Base-by-base conservation (phyloP, 2,329 filamentous ascomycete species). In the Ascochyta koolunga region DNA sequence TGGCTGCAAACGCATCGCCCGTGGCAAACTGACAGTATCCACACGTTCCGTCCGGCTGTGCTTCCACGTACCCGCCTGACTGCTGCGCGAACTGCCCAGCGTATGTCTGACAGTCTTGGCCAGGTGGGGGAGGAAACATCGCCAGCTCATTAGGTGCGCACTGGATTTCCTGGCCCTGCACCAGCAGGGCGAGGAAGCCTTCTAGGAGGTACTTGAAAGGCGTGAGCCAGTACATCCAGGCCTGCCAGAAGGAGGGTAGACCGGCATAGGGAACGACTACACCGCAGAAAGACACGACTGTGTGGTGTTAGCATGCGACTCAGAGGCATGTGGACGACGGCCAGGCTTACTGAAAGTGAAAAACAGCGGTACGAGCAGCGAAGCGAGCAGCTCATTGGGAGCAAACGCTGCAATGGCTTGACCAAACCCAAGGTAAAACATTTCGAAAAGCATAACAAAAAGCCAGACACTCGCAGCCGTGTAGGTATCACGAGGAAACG, bases 241-340 rank as follows among this genome's bases (percentile, higher is more conserved):
- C 58, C 13, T 79, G 76, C 89, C 89, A 92, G 72, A 91, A 91
- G 0, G 72, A 62, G 8, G 85, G 82, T 19, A 92, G 80, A 22
- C 81, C 80, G 0, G 65, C 64, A 59, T 87, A 90, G 0, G 89
- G 88, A 0, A 91, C 89, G 5, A 91, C 78, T 1, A 92, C 87
- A 58, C 89, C 89, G 62, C 88, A 91, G 77, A 93, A 92, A 1
- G 82, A 83, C 8, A 90, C 80, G 2, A 91, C 77, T 67, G 19
- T 7, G 27, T 19, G 16, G 5, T 45, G 32, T 62, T 50, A 60
- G 56, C 38, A 15, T 22, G 10, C 9, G 3, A 15, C 13, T 18
- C 32, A 31, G 7, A 19, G 19, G 13, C n/a, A 11, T 1, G 18
- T 18, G 15, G 3, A 7, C 8, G 24, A 29, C 9, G 10, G 9